Percentiles rank a stretch among this genome's conserved stretches.
Evolutionary conservation across 768 basidiomycete genomes (phyloP).

Genomic region (Macrocybe gigantea): DNA sequence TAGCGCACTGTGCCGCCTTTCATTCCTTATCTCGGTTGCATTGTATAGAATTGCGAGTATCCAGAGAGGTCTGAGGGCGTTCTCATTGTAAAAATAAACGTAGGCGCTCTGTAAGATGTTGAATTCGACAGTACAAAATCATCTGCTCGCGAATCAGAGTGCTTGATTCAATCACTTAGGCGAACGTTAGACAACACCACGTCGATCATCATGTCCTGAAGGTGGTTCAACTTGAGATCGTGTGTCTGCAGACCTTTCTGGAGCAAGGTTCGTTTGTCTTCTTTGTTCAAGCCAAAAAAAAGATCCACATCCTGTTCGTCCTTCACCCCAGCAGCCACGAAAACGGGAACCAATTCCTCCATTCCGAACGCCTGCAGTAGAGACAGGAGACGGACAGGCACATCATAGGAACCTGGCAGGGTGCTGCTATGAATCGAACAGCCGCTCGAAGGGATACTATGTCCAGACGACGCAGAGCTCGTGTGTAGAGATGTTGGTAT

Average conservation of each 20-base stretch:
- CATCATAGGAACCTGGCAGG: conserved; percentile 4
- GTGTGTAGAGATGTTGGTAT: no score
- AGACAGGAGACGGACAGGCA: conserved; percentile 9
- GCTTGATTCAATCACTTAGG: no score
- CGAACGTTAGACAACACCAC: not conserved
- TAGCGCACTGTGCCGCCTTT: no score
- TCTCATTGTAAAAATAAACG: no score
- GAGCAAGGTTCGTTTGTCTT: not conserved
- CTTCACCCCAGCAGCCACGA: conserved; percentile 16
- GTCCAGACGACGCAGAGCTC: no score
- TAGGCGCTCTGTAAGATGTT: no score
- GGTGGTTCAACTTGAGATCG: conserved; percentile 2
- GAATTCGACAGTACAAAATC: no score
- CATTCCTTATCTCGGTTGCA: no score
- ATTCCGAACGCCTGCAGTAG: conserved; percentile 13
- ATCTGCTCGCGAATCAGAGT: no score
- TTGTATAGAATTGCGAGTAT: no score
- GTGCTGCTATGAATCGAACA: conserved; percentile 13
- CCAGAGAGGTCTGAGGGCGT: no score
- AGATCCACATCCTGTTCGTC: conserved; percentile 13
- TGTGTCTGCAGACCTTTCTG: conserved; percentile 1
- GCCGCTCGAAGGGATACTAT: conserved; percentile 3
- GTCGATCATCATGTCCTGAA: conserved; percentile 10
- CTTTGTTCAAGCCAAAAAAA: conserved; percentile 7
- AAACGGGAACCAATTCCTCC: conserved; percentile 20